Evolutionary conservation across 1,284 basidiomycete genomes (phyloP), one percentile per base, ranked within the genome.

Genomic region (Cryptococcus sp.): DNA sequence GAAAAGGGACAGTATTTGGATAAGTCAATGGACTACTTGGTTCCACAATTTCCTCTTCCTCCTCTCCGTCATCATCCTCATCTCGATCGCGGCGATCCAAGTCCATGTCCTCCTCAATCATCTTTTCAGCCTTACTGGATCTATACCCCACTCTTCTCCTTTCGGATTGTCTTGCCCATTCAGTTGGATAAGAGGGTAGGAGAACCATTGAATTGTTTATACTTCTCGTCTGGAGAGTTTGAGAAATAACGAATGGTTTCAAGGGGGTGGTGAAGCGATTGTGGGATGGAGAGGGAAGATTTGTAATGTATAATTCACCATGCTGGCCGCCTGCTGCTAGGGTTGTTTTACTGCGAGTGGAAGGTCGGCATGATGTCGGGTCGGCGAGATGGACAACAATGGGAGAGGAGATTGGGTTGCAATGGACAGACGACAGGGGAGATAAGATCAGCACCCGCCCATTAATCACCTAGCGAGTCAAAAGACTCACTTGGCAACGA

Each of bases 141-240:
- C 83, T 34, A 50, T 54, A 65, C 7, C 62, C 62, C 22, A 57
- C 7, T 34, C 49, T 47, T 19, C 48, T 43, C 34, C 54, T 45
- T 32, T 49, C 42, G 19, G 60, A 56, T 14, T 50, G 49, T 25
- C 54, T 41, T 1, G 51, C 42, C 69, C 69, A 72, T 25, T 64
- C 63, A 1, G 34, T 36, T 1, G 69, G 64, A 56, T 62, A 73
- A 25, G 61, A 49, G 7, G 74, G 74, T 1, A 74, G 61, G 41
- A 76, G 58, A 21, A 69, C 55, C 41, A 76, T 66, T n/a, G 70
- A 68, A 45, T 76, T 76, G 58, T 76, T 76, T 65, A 76, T 76
- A 2, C 63, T 63, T 28, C 59, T 44, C 41, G 62, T 60, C 22
- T 66, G 61, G 2, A 76, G 59, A 7, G 53, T 66, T 43, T 46